Base-by-base conservation (phyloP, 192 early-diverging fungal genomes). In the Podochytrium sp. region DNA sequence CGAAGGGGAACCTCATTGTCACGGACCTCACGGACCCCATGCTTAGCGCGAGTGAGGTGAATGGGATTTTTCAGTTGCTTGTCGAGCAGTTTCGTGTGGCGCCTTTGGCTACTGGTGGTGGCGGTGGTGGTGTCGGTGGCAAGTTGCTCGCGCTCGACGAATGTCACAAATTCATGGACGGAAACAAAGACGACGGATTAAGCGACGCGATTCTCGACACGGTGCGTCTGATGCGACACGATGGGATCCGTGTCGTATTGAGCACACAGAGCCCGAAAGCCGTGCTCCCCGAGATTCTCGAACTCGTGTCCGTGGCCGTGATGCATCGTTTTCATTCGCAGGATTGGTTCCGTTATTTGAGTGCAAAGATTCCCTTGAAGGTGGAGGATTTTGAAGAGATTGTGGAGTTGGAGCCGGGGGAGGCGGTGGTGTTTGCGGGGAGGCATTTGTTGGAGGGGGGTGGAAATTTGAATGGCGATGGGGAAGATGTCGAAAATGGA, bases 61-160 rank as follows among this genome's bases (percentile, higher is more conserved):
- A 77, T 66, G 70, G 70, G 5, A 52, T 80, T 35, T 80, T 80
- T 39, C 61, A 76, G 58, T 63, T 80, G n/a, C n/a, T 77, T 34
- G 56, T 80, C 20, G 65, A 62, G 34, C 61, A 55, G 63, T 80
- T 77, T 41, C 60, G 76, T 2, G 53, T 38, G 10, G 67, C 59
- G 3, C 55, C 68, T 2, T 52, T 62, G 33, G 12, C 34, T 7
- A 66, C 34, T 29, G 7, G 63, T 12, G 71, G 75, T 40, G n/a
- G n/a, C n/a, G n/a, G n/a, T n/a, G n/a, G n/a, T n/a, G n/a, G n/a
- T n/a, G n/a, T n/a, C n/a, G n/a, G n/a, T n/a, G n/a, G n/a, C n/a
- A 79, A 79, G 59, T 40, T 81, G 0, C 55, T 50, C 10, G 80
- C 79, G 16, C 58, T 81, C 6, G 80, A 81, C 59, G 80, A 81